Percentiles rank a stretch among this genome's conserved stretches.
Evolutionary conservation across 2,329 filamentous ascomycete species (phyloP).

Genomic region (Metarhizium sp.): DNA sequence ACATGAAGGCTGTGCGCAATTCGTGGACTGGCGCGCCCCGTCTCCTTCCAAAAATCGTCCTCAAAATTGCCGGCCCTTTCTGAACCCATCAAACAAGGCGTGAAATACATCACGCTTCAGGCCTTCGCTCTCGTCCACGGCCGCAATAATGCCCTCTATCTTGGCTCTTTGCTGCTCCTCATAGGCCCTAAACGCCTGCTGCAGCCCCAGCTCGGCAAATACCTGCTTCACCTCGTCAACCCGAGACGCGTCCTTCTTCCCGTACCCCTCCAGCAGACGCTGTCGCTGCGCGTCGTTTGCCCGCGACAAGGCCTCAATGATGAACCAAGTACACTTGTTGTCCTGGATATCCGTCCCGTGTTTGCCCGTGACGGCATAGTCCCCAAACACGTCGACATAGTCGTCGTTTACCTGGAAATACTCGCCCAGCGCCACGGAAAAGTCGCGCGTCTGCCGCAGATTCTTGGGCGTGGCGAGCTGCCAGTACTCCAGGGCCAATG

Average conservation of each 20-base stretch:
- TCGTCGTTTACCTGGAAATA: conserved; percentile 99
- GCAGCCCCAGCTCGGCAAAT: background rate
- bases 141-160: background rate
- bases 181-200: background rate
- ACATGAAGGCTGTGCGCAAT: too few species aligned
- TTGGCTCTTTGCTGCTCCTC: background rate
- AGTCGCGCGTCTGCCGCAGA: conserved; percentile 78
- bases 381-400: conserved; percentile 94
- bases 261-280: conserved; percentile 85
- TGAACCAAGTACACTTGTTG: conserved; percentile 98
- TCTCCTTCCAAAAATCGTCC: too few species aligned
- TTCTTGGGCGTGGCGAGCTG: conserved; percentile 79
- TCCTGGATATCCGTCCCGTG: conserved; percentile 97
- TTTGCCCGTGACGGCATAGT: conserved; percentile 88
- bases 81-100: background rate
- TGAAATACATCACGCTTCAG: background rate
- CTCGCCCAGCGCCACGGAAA: conserved; percentile 92
- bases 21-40: too few species aligned
- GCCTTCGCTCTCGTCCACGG: background rate
- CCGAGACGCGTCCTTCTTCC: conserved; percentile 62
- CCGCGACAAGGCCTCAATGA: conserved; percentile 82
- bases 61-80: background rate
- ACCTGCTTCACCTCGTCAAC: background rate
- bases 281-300: conserved; percentile 76
- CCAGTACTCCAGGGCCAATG: conserved; percentile 75